These are phyloP conservation scores for Steccherinum ochraceum DNA, from an alignment of 768 basidiomycete genomes.

Conservation along the genomic window DNA sequence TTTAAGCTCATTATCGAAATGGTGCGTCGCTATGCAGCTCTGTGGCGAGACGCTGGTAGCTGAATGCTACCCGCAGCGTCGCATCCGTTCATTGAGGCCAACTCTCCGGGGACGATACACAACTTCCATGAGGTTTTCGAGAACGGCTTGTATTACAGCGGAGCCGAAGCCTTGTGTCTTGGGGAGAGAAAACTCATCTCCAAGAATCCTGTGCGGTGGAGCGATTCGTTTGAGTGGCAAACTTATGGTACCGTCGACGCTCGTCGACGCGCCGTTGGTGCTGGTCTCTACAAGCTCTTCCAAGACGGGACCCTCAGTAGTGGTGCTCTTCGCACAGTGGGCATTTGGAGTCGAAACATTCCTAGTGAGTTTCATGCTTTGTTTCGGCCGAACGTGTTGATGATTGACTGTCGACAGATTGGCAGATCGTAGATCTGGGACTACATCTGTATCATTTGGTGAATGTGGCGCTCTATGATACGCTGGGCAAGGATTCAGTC, in stretches of 20 bases:
- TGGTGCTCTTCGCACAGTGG: conserved; percentile 67
- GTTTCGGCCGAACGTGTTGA: not conserved
- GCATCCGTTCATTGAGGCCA: conserved; percentile 48
- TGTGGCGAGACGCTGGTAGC: not conserved
- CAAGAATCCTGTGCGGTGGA: conserved; percentile 61
- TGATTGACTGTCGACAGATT: conserved; percentile 45
- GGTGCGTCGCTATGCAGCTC: conserved; percentile 32
- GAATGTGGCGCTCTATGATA: conserved; percentile 89
- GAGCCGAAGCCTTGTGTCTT: conserved; percentile 49
- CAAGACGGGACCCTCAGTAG: conserved; percentile 52
- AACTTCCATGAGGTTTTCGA: conserved; percentile 65
- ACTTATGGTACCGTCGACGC: conserved; percentile 69
- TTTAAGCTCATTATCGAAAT: conserved; percentile 66
- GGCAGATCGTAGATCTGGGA: conserved; percentile 88
- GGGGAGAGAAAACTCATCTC: conserved; percentile 66
- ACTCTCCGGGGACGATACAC: conserved; percentile 42
- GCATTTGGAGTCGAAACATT: conserved; percentile 78
- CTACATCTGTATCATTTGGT: conserved; percentile 77
- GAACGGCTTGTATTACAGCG: conserved; percentile 44
- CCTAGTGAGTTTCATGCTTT: conserved; percentile 47
- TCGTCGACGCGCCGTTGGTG: conserved; percentile 69
- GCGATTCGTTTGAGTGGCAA: conserved; percentile 65
- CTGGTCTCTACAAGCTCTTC: conserved; percentile 65
- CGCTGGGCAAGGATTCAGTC: conserved; percentile 84
- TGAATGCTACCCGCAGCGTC: conserved; percentile 32